Conservation (phyloP, 129 eudicot species). For the Saposhnikovia divaricata region DNA sequence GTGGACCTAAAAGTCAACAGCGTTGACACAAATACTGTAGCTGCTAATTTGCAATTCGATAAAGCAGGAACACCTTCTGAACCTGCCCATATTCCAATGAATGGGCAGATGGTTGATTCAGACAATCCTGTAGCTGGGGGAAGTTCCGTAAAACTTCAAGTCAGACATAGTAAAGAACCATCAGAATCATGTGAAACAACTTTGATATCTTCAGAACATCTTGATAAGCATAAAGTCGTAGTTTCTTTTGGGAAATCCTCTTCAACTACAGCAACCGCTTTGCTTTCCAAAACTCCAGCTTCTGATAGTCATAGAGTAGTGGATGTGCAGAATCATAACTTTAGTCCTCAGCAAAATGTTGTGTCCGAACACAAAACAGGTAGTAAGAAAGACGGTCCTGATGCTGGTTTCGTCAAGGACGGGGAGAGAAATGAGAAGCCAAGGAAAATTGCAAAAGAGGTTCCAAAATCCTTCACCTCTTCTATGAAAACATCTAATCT, state of each 20-base stretch:
- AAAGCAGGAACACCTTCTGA: constrained; percentile 19
- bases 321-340: constrained; percentile 25
- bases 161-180: constrained; percentile 24
- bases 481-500: constrained; percentile 49
- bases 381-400: constrained; percentile 29
- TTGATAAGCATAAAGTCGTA: constrained; percentile 43
- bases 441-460: constrained; percentile 41
- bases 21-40: constrained; percentile 23
- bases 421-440: constrained; percentile 46
- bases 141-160: constrained; percentile 23
- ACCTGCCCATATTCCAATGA: neutral
- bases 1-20: constrained; percentile 25
- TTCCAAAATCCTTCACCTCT: constrained; percentile 34
- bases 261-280: constrained; percentile 6
- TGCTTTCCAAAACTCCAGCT: constrained; percentile 32
- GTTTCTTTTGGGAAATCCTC: constrained; percentile 52
- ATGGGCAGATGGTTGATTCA: constrained; percentile 21
- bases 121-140: constrained; percentile 25
- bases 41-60: constrained; percentile 20
- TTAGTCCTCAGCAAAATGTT: constrained; percentile 24
- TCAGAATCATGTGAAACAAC: constrained; percentile 22
- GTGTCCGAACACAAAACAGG: constrained; percentile 22
- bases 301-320: constrained; percentile 26
- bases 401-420: constrained; percentile 19
- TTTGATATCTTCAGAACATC: constrained; percentile 23